Percentiles rank a stretch among this genome's conserved stretches.
These are phyloP conservation scores for Cyberlindnera maclurae DNA, from an alignment of 805 yeast species.

Conservation along the genomic window DNA sequence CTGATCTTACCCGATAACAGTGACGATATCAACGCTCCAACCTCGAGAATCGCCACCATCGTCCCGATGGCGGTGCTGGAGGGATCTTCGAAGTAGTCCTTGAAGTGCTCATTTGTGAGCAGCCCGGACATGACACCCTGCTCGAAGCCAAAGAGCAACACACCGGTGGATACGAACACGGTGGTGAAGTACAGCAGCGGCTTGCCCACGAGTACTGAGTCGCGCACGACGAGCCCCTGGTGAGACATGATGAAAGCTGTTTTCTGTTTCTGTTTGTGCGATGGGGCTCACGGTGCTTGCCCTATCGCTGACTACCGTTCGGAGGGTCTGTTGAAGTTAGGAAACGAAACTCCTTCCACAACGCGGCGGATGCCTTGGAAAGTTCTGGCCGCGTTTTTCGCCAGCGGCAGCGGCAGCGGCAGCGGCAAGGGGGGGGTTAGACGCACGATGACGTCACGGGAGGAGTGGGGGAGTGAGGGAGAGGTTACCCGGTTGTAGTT, in stretches of 20 bases:
- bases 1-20: slow-evolving; percentile 71
- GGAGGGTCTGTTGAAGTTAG: background rate
- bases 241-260: background rate
- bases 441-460: too few relatives aligned
- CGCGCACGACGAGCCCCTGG: slow-evolving; percentile 20
- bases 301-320: too few relatives aligned
- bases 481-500: too few relatives aligned
- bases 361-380: too few relatives aligned
- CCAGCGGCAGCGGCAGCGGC: too few relatives aligned
- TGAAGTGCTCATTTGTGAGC: slow-evolving; percentile 56
- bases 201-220: slow-evolving; percentile 21
- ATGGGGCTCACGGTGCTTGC: too few relatives aligned
- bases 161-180: slow-evolving; percentile 23
- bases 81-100: slow-evolving; percentile 65
- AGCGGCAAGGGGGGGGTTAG: too few relatives aligned
- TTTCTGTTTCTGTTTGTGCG: too few relatives aligned
- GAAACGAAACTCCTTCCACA: too few relatives aligned
- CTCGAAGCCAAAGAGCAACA: slow-evolving; percentile 69
- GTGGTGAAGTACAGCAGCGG: slow-evolving; percentile 24
- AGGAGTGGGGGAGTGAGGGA: too few relatives aligned
- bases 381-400: too few relatives aligned
- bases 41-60: slow-evolving; percentile 80
- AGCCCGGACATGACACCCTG: slow-evolving; percentile 91
- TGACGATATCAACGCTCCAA: slow-evolving; percentile 80
- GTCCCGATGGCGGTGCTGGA: slow-evolving; percentile 71